Evolutionary conservation across 129 eudicot species (phyloP), one percentile per base, ranked within the genome.

Genomic region (Ambrosia trifida): DNA sequence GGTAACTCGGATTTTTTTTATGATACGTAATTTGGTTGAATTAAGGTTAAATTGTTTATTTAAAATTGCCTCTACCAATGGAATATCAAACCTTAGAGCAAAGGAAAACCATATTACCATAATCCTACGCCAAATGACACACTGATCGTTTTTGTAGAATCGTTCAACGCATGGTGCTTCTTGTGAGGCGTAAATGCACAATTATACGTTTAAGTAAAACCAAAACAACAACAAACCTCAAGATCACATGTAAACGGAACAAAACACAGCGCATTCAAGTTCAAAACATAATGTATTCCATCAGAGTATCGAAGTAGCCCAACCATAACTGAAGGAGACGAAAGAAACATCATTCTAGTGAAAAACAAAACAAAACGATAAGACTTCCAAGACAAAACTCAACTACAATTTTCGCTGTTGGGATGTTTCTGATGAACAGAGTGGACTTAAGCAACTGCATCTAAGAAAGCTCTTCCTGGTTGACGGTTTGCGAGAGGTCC

Each of bases 391-490:
- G 32, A 10, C 60, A 54, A 54, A 53, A 19, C 24, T 19, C 60
- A 54, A 54, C 60, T 19, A 54, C 60, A 20, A 9, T 18, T 4
- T 54, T 20, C 4, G 5, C 33, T 52, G 31, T 20, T 3, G 31
- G 13, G 60, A 20, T 54, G 32, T 54, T 54, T 54, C 19, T 10
- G 60, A 54, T 3, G 12, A 54, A 54, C 61, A 9, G 5, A 7
- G 60, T 20, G 12, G 3, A 20, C 11, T 73, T 78, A 83, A 10
- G 82, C 80, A 75, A 80, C 80, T 7, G 86, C 88, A 12, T 80
- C 76, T 44, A 89, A 58, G 70, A 86, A 89, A 3, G 93, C 93
- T 70, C 86, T 83, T 66, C 97, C 97, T 14, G 97, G 91, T 74
- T 85, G 84, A 28, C 97, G 88, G 11, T 73, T 64, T 5, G 95